These are phyloP conservation scores for Gryganskiella cystojenkinii DNA, from an alignment of 192 early-diverging fungal genomes.

Conservation along the genomic window DNA sequence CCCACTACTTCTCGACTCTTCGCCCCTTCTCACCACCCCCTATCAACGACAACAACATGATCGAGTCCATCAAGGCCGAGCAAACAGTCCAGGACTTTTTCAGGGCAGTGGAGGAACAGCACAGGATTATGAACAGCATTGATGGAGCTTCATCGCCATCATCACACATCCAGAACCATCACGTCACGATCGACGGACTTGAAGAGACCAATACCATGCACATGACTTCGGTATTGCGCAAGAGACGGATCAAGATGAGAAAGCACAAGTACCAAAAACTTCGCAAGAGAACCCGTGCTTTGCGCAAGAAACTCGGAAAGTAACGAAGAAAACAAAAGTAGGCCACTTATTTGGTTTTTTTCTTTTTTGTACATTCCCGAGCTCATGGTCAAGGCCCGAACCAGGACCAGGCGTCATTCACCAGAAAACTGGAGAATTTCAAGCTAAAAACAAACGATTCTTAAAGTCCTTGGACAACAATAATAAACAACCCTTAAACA, in stretches of 20 bases:
- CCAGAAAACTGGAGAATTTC: no score
- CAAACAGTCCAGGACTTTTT: constrained; percentile 42
- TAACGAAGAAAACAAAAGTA: constrained; percentile 41
- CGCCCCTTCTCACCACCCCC: constrained; percentile 55
- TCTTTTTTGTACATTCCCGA: no score
- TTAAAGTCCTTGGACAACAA: no score
- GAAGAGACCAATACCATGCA: constrained; percentile 54
- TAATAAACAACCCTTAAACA: no score
- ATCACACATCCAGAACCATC: neutral
- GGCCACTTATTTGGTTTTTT: neutral
- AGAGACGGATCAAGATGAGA: constrained; percentile 93
- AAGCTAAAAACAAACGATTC: no score
- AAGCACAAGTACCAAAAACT: constrained; percentile 97
- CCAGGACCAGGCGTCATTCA: no score
- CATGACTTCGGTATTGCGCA: constrained; percentile 84
- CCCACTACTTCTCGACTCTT: constrained; percentile 48
- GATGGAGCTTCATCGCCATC: constrained; percentile 3
- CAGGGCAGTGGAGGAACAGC: constrained; percentile 13
- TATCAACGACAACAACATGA: neutral
- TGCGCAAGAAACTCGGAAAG: constrained; percentile 81
- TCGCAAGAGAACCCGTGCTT: constrained; percentile 79
- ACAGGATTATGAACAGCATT: constrained; percentile 9
- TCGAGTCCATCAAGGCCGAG: constrained; percentile 11
- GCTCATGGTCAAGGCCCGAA: no score
- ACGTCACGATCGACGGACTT: constrained; percentile 25